A percentile compares a stretch with the other conserved stretches of the same genome.
Conservation (phyloP, 108 stramenopile genomes). For the Nannochloropsis granulata region DNA sequence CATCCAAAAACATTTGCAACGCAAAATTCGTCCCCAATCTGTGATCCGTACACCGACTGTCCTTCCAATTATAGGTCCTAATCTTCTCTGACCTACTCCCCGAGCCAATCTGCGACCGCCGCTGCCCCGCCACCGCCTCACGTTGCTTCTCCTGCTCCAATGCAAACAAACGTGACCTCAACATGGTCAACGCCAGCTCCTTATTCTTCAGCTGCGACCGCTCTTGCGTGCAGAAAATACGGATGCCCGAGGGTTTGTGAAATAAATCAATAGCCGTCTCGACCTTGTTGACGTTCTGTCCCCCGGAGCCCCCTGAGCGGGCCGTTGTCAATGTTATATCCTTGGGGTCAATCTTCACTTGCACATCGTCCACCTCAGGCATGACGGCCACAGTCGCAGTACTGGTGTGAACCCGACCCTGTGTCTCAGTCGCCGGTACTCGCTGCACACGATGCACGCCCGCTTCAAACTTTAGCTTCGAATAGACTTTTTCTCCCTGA, state of each 20-base stretch:
- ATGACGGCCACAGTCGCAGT: constrained; percentile 40
- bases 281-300: constrained; percentile 41
- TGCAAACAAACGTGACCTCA: constrained; percentile 31
- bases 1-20: constrained; percentile 16
- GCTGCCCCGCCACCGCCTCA: constrained; percentile 9
- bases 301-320: constrained; percentile 26
- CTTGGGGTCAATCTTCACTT: constrained; percentile 28
- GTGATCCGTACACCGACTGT: constrained; percentile 35
- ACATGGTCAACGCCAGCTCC: constrained; percentile 34
- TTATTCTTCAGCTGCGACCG: constrained; percentile 37
- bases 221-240: constrained; percentile 42
- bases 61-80: constrained; percentile 43
- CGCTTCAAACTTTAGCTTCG: constrained; percentile 40
- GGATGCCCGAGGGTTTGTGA: constrained; percentile 42
- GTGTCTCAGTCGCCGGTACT: constrained; percentile 39
- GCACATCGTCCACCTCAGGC: constrained; percentile 42
- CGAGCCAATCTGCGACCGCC: constrained; percentile 26
- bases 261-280: constrained; percentile 37
- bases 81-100: constrained; percentile 37
- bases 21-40: constrained; percentile 31
- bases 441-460: constrained; percentile 41
- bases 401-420: constrained; percentile 38
- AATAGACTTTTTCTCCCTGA: constrained; percentile 30
- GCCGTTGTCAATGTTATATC: constrained; percentile 38
- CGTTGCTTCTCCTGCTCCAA: constrained; percentile 38